Conservation (phyloP, 495 filamentous ascomycete species). For the Chaetomium cochliodes region DNA sequence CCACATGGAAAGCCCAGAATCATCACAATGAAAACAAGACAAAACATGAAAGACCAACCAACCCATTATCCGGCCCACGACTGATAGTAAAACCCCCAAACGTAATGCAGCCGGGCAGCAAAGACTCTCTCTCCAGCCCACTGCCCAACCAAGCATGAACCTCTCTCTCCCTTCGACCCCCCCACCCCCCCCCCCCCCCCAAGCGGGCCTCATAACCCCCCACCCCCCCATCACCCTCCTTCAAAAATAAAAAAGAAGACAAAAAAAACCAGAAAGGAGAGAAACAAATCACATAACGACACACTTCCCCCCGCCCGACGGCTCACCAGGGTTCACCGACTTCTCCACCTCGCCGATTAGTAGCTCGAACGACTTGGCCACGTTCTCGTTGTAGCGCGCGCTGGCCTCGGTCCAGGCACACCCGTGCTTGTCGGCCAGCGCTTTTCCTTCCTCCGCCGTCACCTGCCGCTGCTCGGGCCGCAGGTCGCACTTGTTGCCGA, state of each 20-base stretch:
- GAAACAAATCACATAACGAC: conserved; percentile 66
- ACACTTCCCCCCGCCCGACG: conserved; percentile 76
- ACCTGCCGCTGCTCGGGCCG: conserved; percentile 92
- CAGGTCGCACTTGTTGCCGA: conserved; percentile 96
- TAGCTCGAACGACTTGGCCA: conserved; percentile 86
- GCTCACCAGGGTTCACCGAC: conserved; percentile 83
- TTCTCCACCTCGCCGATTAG: conserved; percentile 96
- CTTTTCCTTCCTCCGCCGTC: conserved; percentile 74
- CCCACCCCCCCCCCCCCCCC: background rate
- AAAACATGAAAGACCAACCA: background rate
- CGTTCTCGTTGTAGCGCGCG: conserved; percentile 90
- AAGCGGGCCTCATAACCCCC: background rate
- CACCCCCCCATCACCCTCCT: background rate
- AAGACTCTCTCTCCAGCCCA: background rate
- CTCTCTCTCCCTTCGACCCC: too few species aligned
- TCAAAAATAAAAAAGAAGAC: background rate
- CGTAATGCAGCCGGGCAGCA: conserved; percentile 2
- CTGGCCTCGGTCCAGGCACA: conserved; percentile 95
- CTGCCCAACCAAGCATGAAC: background rate
- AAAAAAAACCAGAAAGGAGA: background rate
- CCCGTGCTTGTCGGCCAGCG: conserved; percentile 77
- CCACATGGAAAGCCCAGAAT: background rate
- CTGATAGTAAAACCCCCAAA: background rate
- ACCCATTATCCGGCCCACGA: background rate
- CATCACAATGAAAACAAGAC: conserved; percentile 3